Evolutionary conservation across 2,329 filamentous ascomycete species (phyloP), one percentile per base, ranked within the genome.

Genomic region (Gremmenia infestans): DNA sequence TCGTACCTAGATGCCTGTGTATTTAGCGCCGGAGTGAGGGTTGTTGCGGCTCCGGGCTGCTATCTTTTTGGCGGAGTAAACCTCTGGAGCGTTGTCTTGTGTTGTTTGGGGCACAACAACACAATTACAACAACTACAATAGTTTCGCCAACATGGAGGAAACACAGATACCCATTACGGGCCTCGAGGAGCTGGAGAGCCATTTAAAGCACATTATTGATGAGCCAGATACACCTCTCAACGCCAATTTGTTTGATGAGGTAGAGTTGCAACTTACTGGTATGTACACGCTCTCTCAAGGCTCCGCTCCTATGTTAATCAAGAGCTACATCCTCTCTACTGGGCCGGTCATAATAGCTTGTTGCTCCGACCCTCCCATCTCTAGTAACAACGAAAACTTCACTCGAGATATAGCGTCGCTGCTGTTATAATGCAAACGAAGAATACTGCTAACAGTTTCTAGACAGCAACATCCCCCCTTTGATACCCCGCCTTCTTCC

Each of bases 261-360:
- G 77, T 85, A 46, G 78, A 81, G 63, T 75, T 85, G 4, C 81
- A 85, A 64, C 72, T 86, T 15, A 83, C 74, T 43, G 78, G 81
- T 79, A 66, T 25, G 67, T 56, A 15, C 14, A 11, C 28, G 8
- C 8, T 17, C 37, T 40, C 37, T 40, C 5, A 15, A 40, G 5
- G 37, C n/a, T 40, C 37, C 37, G 5, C 25, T 19, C 36, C 19
- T n/a, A 35, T 19, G 5, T 15, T 6, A 11, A 6, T 15, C 12
- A 40, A 40, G 37, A 15, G 37, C 14, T 40, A 40, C n/a, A n/a
- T 5, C 5, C 14, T 15, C 37, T 17, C 5, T 40, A 15, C 37
- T 7, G n/a, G 37, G 37, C 5, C 5, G 6, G 7, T 17, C 14
- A 15, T 17, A 2, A 15, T 2, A 40, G 15, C 37, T 40, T 40